phyloP scores from a whole-genome alignment of 768 basidiomycete genomes.

The Auricularia heimuer region DNA sequence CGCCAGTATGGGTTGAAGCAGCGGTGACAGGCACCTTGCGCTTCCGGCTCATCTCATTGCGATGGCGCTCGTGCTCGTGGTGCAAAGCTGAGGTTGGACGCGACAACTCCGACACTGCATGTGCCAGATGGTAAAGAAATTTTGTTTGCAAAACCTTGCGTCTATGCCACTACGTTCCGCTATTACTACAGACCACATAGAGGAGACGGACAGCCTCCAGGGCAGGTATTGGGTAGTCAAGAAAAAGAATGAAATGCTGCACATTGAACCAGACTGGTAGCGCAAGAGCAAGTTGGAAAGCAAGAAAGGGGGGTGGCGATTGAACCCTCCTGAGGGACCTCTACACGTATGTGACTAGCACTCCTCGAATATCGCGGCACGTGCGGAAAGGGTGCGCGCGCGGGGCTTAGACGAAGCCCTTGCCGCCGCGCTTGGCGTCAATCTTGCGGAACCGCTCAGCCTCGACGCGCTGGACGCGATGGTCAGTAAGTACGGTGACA shows the following conservation, averaged over 20 bases:
- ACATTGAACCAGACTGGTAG: neutral
- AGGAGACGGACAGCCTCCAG: no score
- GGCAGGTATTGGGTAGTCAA: neutral
- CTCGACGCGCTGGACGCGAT: slow-evolving; percentile 52
- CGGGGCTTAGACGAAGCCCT: slow-evolving; percentile 62
- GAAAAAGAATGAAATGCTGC: neutral
- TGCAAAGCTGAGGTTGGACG: no score
- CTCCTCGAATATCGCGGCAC: neutral
- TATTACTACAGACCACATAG: no score
- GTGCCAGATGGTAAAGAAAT: no score
- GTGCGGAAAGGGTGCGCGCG: neutral
- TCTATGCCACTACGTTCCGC: no score
- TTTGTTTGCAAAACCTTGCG: no score
- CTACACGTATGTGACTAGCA: neutral
- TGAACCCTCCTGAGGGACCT: neutral
- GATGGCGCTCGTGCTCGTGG: no score
- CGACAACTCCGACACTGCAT: no score
- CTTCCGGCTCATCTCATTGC: no score
- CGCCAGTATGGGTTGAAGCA: neutral
- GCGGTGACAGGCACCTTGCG: neutral
- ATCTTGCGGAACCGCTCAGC: slow-evolving; percentile 81
- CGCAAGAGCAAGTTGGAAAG: neutral
- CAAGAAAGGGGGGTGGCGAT: neutral
- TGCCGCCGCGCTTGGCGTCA: slow-evolving; percentile 78
- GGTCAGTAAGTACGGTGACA: neutral